phyloP scores from a whole-genome alignment of 306 rosid genomes.

The Cicer chorassanicum region DNA sequence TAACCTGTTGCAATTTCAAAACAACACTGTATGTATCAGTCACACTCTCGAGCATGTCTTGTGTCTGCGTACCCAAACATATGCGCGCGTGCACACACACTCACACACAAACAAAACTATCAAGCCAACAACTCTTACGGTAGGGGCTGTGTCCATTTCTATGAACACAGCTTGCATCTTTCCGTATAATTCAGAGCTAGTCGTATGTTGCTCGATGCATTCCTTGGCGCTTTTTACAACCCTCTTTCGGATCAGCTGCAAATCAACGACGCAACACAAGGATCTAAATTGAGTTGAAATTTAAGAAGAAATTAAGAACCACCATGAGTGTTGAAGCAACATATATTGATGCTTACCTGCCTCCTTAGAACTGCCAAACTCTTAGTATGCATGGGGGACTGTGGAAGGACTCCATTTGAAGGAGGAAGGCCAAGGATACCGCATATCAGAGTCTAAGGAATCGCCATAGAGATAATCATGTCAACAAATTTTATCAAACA shows the following conservation, averaged over 20 bases:
- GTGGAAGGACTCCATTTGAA: conserved; percentile 93
- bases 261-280: conserved; percentile 27
- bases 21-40: background rate
- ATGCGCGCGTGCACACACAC: background rate
- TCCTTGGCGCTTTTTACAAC: conserved; percentile 85
- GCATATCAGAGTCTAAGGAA: conserved; percentile 67
- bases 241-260: conserved; percentile 73
- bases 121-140: conserved; percentile 51
- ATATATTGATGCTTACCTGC: conserved; percentile 53
- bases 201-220: conserved; percentile 61
- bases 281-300: conserved; percentile 35
- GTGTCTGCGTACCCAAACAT: background rate
- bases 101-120: background rate
- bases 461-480: conserved; percentile 25
- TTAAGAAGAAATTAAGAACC: conserved; percentile 22
- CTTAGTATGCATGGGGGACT: conserved; percentile 97
- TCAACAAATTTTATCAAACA: background rate
- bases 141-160: conserved; percentile 76
- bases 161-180: conserved; percentile 73
- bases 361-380: conserved; percentile 78
- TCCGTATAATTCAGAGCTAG: conserved; percentile 68
- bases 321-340: conserved; percentile 8
- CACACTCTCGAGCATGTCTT: conserved; percentile 16
- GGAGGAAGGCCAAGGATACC: conserved; percentile 95
- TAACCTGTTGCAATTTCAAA: conserved; percentile 49